A percentile compares a stretch with the other conserved stretches of the same genome.
These are phyloP conservation scores for Viola odorata DNA, from an alignment of 345 rosid genomes.

Conservation along the genomic window DNA sequence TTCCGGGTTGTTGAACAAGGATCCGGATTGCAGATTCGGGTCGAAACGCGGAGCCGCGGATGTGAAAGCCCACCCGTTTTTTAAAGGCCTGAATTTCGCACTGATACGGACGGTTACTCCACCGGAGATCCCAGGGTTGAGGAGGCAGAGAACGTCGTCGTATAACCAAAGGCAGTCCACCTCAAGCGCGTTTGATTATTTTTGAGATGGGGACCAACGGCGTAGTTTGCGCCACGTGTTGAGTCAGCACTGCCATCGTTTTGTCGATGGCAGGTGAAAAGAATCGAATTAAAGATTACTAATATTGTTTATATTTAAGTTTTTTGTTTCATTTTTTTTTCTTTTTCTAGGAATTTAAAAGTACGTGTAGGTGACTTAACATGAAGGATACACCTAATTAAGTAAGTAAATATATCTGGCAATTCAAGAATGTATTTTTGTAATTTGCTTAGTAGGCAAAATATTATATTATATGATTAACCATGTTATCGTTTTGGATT, in stretches of 20 bases:
- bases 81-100: slow-evolving; percentile 75
- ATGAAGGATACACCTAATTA: slow-evolving; percentile 7
- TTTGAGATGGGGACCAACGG: slow-evolving; percentile 28
- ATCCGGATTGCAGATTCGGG: slow-evolving; percentile 66
- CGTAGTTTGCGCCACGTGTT: slow-evolving; percentile 32
- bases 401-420: slow-evolving; percentile 3
- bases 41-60: slow-evolving; percentile 82
- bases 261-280: slow-evolving; percentile 30
- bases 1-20: slow-evolving; percentile 59
- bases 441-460: too few species aligned
- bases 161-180: slow-evolving; percentile 23
- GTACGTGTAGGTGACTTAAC: slow-evolving; percentile 8
- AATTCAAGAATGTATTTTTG: not conserved
- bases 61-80: slow-evolving; percentile 78
- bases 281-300: too few species aligned
- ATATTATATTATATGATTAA: not conserved
- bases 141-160: slow-evolving; percentile 36
- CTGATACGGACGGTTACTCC: slow-evolving; percentile 67
- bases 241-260: slow-evolving; percentile 29
- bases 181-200: slow-evolving; percentile 54
- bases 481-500: not conserved
- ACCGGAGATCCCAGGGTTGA: slow-evolving; percentile 52
- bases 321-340: not conserved
- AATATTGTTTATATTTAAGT: slow-evolving; percentile 18
- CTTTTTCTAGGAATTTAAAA: not conserved